Evolutionary conservation across 805 yeast genomes (phyloP).

Genomic region (Ogataea ganodermae): DNA sequence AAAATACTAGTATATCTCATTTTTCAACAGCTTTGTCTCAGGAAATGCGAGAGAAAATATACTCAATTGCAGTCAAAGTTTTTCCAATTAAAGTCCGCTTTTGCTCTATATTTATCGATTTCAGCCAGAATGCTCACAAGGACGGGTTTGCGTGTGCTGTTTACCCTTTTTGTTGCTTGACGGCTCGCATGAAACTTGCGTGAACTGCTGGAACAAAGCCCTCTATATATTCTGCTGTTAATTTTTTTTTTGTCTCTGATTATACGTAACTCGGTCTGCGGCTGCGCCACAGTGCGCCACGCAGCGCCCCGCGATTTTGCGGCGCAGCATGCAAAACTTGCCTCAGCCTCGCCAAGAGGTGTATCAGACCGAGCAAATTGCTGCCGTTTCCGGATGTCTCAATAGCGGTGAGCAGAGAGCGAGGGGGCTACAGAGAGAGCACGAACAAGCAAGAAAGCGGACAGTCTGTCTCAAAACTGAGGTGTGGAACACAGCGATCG

Average conservation of each 20-base stretch:
- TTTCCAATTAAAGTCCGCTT: not conserved
- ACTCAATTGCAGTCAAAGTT: too few relatives aligned
- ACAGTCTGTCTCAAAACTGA: too few relatives aligned
- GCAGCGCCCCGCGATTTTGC: not conserved
- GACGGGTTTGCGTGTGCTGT: slow-evolving; percentile 1
- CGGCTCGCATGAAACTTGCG: not conserved
- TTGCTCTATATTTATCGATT: slow-evolving; percentile 1
- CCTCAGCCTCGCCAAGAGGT: slow-evolving; percentile 1
- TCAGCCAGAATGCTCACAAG: not conserved
- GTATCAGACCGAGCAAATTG: not conserved
- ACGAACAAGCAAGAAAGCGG: too few relatives aligned
- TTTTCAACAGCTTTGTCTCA: not conserved
- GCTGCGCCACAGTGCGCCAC: slow-evolving; percentile 1
- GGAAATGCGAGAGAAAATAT: too few relatives aligned
- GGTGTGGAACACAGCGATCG: too few relatives aligned
- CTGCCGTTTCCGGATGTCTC: not conserved
- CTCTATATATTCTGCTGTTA: slow-evolving; percentile 3
- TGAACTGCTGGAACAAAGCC: not conserved
- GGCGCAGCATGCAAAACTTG: not conserved
- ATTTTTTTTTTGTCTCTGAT: not conserved
- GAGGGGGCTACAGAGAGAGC: too few relatives aligned
- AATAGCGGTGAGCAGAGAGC: too few relatives aligned
- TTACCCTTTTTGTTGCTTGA: not conserved
- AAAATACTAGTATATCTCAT: slow-evolving; percentile 1
- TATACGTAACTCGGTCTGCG: not conserved